These are phyloP conservation scores for Backusella parvicylindrica DNA, from an alignment of 192 early-diverging fungal species.

Conservation along the genomic window DNA sequence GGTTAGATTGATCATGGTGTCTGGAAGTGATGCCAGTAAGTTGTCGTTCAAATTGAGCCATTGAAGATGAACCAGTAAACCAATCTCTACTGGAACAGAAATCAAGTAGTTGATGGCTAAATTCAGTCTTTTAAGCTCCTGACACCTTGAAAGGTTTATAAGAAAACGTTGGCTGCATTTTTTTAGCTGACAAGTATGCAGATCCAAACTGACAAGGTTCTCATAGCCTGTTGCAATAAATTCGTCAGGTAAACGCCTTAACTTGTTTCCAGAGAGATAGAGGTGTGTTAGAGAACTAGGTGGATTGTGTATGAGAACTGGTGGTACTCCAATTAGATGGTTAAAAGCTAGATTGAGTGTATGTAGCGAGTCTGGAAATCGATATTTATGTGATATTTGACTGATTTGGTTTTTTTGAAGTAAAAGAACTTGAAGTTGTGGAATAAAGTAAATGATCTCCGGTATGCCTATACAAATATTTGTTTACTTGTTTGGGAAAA, in stretches of 20 bases:
- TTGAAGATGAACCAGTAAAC: constrained; percentile 30
- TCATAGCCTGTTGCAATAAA: constrained; percentile 31
- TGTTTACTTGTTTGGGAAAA: background rate
- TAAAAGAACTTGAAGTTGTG: constrained; percentile 31
- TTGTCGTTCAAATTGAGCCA: constrained; percentile 53
- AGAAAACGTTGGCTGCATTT: constrained; percentile 6
- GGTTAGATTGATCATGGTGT: constrained; percentile 31
- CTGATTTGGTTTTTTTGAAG: constrained; percentile 45
- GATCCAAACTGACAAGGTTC: constrained; percentile 37
- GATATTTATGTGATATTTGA: constrained; percentile 12
- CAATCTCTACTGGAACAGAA: constrained; percentile 33
- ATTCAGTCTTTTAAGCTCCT: constrained; percentile 35
- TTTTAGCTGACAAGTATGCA: constrained; percentile 42
- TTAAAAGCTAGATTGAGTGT: constrained; percentile 45
- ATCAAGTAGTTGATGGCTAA: constrained; percentile 44
- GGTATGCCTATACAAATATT: constrained; percentile 25
- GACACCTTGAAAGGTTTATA: constrained; percentile 4
- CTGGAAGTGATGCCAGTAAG: constrained; percentile 28
- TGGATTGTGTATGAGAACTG: constrained; percentile 16
- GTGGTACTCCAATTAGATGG: constrained; percentile 30
- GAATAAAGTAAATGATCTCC: constrained; percentile 28
- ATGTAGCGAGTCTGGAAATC: constrained; percentile 21
- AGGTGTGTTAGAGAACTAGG: constrained; percentile 33
- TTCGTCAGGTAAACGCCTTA: constrained; percentile 22
- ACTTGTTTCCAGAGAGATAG: constrained; percentile 38